phyloP scores from a whole-genome alignment of 805 yeast genomes.

The Suhomyces prunicola region DNA sequence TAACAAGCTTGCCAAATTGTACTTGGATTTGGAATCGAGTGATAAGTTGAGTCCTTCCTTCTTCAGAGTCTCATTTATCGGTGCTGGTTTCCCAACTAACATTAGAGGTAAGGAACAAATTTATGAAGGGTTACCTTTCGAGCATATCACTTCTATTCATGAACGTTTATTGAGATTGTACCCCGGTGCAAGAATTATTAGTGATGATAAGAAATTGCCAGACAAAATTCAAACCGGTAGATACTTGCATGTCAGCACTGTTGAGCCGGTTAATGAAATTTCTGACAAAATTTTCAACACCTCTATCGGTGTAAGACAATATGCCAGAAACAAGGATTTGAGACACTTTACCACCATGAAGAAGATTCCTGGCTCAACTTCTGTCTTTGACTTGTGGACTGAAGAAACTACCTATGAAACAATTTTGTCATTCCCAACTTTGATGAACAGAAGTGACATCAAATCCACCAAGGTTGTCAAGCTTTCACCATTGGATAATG shows the following conservation, averaged over 20 bases:
- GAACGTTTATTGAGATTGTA: conserved; percentile 69
- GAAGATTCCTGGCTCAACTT: conserved; percentile 69
- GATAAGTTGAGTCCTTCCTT: conserved; percentile 75
- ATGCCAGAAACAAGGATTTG: conserved; percentile 71
- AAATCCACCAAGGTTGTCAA: conserved; percentile 45
- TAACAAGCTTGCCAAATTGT: conserved; percentile 63
- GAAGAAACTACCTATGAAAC: conserved; percentile 83
- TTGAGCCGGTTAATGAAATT: conserved; percentile 62
- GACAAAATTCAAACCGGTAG: conserved; percentile 64
- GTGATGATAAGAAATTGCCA: conserved; percentile 48
- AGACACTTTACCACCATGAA: conserved; percentile 66
- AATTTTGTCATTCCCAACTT: conserved; percentile 73
- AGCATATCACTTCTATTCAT: conserved; percentile 79
- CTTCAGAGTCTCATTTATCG: conserved; percentile 76
- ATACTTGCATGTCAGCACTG: conserved; percentile 66
- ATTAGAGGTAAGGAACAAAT: conserved; percentile 74
- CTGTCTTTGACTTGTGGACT: conserved; percentile 79
- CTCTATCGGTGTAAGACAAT: conserved; percentile 64
- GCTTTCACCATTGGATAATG: conserved; percentile 83
- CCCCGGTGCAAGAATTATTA: conserved; percentile 76
- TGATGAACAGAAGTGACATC: conserved; percentile 81
- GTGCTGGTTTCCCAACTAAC: conserved; percentile 78
- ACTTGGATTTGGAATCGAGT: conserved; percentile 59
- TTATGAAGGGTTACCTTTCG: conserved; percentile 84
- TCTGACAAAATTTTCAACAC: conserved; percentile 44